Percentiles rank a stretch among this genome's conserved stretches.
phyloP scores from a whole-genome alignment of 2,329 filamentous ascomycete species.

The Ceratocystis destructans region DNA sequence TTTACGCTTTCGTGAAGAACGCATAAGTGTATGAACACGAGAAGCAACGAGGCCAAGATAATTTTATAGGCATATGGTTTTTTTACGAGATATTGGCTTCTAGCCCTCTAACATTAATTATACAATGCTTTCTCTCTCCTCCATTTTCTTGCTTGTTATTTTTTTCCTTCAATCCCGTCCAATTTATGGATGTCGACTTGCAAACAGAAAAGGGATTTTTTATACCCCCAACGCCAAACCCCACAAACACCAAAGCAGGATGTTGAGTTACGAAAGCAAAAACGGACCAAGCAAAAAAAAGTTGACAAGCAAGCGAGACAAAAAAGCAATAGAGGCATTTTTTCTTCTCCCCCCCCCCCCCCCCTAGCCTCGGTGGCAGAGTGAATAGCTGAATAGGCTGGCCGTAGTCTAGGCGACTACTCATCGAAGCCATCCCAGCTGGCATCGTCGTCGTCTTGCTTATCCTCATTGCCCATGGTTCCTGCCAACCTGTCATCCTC shows the following conservation, averaged over 20 bases:
- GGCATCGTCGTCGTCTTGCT: slow-evolving; percentile 33
- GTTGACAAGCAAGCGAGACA: not conserved
- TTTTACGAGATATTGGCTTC: not conserved
- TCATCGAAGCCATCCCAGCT: slow-evolving; percentile 60
- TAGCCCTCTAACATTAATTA: not conserved
- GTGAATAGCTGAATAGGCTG: not conserved
- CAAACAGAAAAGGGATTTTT: slow-evolving; percentile 6
- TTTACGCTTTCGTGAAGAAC: too few species aligned
- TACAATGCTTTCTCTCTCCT: too few species aligned
- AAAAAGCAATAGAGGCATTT: not conserved
- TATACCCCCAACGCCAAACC: slow-evolving; percentile 17
- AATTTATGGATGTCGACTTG: not conserved
- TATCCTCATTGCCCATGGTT: slow-evolving; percentile 30
- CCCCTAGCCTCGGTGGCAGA: not conserved
- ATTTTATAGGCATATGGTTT: slow-evolving; percentile 1
- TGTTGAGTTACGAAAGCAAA: slow-evolving; percentile 8
- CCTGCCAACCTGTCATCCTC: slow-evolving; percentile 60
- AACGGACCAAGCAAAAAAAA: slow-evolving; percentile 10
- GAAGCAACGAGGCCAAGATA: not conserved
- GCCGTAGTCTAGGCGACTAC: slow-evolving; percentile 23
- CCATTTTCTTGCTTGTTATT: not conserved
- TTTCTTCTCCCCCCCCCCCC: not conserved
- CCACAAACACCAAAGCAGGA: slow-evolving; percentile 13
- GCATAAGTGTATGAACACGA: not conserved
- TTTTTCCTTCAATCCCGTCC: not conserved